Evolutionary conservation across 148 eudicot species (phyloP).

Genomic region (Rheum nobile): DNA sequence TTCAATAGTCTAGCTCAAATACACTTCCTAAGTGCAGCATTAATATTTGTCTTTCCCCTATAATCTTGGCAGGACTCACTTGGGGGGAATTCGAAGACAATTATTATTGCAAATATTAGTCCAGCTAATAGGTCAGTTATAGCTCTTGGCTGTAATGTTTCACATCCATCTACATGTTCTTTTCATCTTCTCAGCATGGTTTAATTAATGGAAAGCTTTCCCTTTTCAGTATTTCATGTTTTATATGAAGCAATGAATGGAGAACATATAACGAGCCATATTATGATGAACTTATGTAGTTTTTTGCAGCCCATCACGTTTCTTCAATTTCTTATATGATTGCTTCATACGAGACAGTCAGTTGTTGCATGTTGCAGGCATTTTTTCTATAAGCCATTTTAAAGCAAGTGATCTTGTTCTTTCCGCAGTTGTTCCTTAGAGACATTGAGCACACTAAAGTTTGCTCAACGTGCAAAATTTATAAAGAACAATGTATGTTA

Average conservation of each 20-base stretch:
- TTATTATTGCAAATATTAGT: conserved; percentile 87
- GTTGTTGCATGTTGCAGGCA: neutral
- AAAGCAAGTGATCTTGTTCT: neutral
- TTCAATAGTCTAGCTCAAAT: neutral
- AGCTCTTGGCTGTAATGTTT: neutral
- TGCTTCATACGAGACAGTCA: neutral
- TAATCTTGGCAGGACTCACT: conserved; percentile 66
- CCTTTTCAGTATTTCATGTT: neutral
- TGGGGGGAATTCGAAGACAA: conserved; percentile 96
- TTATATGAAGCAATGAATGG: neutral
- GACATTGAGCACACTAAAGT: conserved; percentile 91
- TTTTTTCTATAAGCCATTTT: neutral
- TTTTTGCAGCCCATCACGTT: neutral
- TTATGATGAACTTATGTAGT: neutral
- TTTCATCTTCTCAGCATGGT: neutral
- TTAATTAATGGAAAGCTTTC: neutral
- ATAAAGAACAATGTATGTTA: conserved; percentile 86
- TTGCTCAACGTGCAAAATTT: conserved; percentile 98
- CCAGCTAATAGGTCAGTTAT: conserved; percentile 75
- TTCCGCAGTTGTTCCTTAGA: conserved; percentile 81
- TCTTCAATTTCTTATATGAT: neutral
- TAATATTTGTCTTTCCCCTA: neutral
- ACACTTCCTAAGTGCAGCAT: neutral
- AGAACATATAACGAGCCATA: no score
- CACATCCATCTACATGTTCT: neutral